Conservation (phyloP, 2,329 filamentous ascomycete species). For the Trichoderma sp. region DNA sequence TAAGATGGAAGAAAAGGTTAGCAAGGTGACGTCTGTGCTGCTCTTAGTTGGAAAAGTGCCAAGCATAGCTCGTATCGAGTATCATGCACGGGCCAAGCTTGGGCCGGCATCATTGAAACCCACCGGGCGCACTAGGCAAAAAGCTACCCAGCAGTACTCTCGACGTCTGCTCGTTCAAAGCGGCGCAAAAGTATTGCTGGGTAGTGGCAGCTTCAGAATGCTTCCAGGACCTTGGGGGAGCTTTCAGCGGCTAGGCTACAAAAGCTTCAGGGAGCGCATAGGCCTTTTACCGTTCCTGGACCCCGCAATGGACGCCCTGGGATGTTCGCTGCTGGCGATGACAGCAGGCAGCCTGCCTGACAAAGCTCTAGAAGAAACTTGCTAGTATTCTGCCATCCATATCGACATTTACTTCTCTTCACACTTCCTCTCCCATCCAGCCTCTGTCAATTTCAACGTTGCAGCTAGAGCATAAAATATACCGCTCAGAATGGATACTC, state of each 20-base stretch:
- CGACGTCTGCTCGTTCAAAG: neutral
- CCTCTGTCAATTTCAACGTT: neutral
- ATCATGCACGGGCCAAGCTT: conserved; percentile 7
- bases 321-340: conserved; percentile 12
- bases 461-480: neutral
- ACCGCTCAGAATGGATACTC: conserved; percentile 52
- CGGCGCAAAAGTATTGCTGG: neutral
- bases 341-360: neutral
- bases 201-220: neutral
- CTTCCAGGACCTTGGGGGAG: neutral
- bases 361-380: conserved; percentile 12
- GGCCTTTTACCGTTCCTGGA: conserved; percentile 21
- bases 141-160: conserved; percentile 5
- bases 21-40: conserved; percentile 40
- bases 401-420: no score
- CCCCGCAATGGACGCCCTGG: conserved; percentile 13
- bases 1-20: conserved; percentile 25
- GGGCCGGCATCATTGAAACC: neutral
- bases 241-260: neutral
- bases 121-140: neutral
- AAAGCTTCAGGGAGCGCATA: conserved; percentile 22
- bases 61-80: neutral
- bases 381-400: neutral
- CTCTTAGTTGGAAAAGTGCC: conserved; percentile 22
- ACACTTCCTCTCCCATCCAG: neutral